Evolutionary conservation across 140 eudicot species (phyloP).

Genomic region (Eryngium alpinum): DNA sequence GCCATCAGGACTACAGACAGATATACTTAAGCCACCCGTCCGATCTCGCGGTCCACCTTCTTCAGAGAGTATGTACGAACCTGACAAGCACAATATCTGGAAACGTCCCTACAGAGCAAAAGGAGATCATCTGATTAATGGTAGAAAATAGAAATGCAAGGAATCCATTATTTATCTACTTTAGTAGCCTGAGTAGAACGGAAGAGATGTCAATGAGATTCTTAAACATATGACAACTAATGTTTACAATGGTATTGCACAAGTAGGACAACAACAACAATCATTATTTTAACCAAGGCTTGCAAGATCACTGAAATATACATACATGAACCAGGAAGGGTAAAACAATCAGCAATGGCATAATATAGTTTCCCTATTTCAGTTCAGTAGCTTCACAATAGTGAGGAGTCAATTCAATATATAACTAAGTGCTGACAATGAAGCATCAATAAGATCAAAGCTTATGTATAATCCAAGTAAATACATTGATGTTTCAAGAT

Average conservation of each 20-base stretch:
- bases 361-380: neutral
- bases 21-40: slow-evolving; percentile 82
- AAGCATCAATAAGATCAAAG: too few species aligned
- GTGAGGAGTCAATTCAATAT: too few species aligned
- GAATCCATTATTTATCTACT: neutral
- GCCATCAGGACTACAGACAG: slow-evolving; percentile 79
- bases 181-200: neutral
- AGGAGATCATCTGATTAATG: neutral
- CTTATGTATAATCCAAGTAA: too few species aligned
- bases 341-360: neutral
- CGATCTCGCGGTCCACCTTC: slow-evolving; percentile 62
- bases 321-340: too few species aligned
- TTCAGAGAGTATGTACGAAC: slow-evolving; percentile 79
- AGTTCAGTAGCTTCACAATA: too few species aligned
- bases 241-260: neutral
- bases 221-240: neutral
- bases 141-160: neutral
- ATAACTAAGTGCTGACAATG: too few species aligned
- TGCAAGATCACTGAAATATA: too few species aligned
- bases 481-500: too few species aligned
- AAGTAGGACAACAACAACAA: neutral
- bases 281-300: neutral
- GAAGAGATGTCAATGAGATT: neutral
- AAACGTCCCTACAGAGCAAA: slow-evolving; percentile 64
- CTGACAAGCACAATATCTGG: slow-evolving; percentile 82